Evolutionary conservation across 305 asterid genomes (phyloP).

Genomic region (Lippia alba): DNA sequence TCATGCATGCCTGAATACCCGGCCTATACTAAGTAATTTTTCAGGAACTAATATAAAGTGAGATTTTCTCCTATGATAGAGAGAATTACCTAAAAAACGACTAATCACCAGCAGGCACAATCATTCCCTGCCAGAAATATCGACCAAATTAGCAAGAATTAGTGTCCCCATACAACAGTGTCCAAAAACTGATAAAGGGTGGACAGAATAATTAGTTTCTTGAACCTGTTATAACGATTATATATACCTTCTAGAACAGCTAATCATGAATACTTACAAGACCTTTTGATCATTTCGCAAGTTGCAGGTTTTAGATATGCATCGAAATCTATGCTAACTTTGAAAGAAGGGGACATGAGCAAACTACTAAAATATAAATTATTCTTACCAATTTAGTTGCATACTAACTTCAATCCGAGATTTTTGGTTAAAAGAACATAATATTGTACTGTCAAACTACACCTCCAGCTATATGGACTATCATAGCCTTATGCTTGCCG

Average conservation of each 20-base stretch:
- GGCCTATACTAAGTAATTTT: too few species aligned
- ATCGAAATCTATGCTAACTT: neutral
- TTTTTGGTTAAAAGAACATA: too few species aligned
- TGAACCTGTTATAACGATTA: slow-evolving; percentile 16
- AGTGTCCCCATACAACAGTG: slow-evolving; percentile 24
- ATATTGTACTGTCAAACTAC: too few species aligned
- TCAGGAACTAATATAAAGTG: too few species aligned
- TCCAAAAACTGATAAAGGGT: neutral
- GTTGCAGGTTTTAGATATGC: neutral
- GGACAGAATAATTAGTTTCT: slow-evolving; percentile 26
- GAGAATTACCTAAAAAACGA: slow-evolving; percentile 1
- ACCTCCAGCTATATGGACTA: too few species aligned
- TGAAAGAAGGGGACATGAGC: too few species aligned
- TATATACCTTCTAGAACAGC: slow-evolving; percentile 21
- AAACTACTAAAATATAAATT: too few species aligned
- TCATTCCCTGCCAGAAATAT: slow-evolving; percentile 36
- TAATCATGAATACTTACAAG: neutral
- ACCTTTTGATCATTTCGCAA: neutral
- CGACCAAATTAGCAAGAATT: slow-evolving; percentile 22
- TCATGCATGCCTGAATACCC: too few species aligned
- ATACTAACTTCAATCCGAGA: too few species aligned
- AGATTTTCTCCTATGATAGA: neutral
- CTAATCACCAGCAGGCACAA: slow-evolving; percentile 28
- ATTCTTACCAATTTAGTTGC: too few species aligned
- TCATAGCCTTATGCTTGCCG: too few species aligned